Percentiles rank a stretch among this genome's conserved stretches.
These are phyloP conservation scores for Funneliformis mosseae DNA, from an alignment of 192 early-diverging fungal species.

Conservation along the genomic window DNA sequence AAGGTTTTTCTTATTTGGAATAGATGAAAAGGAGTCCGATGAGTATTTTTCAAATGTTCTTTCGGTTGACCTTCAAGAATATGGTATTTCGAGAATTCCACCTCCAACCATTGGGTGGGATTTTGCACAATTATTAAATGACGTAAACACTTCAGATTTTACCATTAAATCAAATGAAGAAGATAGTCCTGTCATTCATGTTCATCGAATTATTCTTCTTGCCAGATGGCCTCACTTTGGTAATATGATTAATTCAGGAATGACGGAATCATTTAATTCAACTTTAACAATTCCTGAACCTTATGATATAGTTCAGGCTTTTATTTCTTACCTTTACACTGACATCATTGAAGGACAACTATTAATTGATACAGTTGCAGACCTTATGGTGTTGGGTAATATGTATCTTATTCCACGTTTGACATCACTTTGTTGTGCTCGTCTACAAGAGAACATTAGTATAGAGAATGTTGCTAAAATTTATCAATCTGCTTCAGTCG, in stretches of 20 bases:
- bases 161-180: slow-evolving; percentile 45
- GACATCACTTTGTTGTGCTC: slow-evolving; percentile 48
- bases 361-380: slow-evolving; percentile 45
- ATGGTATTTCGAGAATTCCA: slow-evolving; percentile 57
- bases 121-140: slow-evolving; percentile 48
- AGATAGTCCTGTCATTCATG: slow-evolving; percentile 48
- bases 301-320: slow-evolving; percentile 49
- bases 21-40: slow-evolving; percentile 57
- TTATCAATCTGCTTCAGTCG: slow-evolving; percentile 55
- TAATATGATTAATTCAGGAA: slow-evolving; percentile 55
- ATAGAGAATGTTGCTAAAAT: slow-evolving; percentile 59
- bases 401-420: slow-evolving; percentile 61
- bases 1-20: slow-evolving; percentile 59
- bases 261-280: slow-evolving; percentile 52
- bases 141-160: slow-evolving; percentile 51
- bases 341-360: slow-evolving; percentile 50
- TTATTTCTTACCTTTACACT: slow-evolving; percentile 62
- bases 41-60: slow-evolving; percentile 59
- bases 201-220: slow-evolving; percentile 59
- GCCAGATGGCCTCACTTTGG: slow-evolving; percentile 69
- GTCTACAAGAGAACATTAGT: slow-evolving; percentile 50
- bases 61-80: slow-evolving; percentile 58
- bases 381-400: slow-evolving; percentile 63
- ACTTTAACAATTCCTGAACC: slow-evolving; percentile 57
- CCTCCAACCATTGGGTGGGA: slow-evolving; percentile 52